Percentiles rank a stretch among this genome's conserved stretches.
Evolutionary conservation across 371 early-diverging fungal species (phyloP).

Genomic region (Batrachochytrium dendrobatidis): DNA sequence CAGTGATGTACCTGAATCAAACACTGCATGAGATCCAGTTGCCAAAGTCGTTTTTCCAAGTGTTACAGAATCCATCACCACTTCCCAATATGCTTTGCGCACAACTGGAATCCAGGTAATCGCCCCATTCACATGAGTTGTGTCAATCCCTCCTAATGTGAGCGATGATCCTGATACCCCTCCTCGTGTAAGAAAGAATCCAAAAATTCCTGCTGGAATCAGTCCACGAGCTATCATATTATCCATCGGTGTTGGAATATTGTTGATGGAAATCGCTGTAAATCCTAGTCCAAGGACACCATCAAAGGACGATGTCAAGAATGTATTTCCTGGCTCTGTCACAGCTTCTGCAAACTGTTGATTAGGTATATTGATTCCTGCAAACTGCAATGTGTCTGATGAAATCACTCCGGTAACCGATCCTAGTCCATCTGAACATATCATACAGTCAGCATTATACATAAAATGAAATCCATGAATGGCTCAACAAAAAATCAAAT

Average conservation of each 20-base stretch:
- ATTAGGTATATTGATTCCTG: neutral
- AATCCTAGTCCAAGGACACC: neutral
- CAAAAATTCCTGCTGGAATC: neutral
- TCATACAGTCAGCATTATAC: too few relatives aligned
- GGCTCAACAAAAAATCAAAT: neutral
- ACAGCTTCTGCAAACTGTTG: neutral
- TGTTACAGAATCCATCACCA: neutral
- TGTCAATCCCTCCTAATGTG: neutral
- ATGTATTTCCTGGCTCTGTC: neutral
- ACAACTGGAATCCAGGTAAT: neutral
- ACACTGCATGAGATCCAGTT: neutral
- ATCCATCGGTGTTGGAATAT: neutral
- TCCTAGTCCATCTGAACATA: neutral
- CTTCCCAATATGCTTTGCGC: neutral
- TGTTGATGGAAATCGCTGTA: neutral
- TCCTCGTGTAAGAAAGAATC: neutral
- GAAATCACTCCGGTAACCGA: neutral
- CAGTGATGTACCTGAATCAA: neutral
- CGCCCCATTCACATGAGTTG: neutral
- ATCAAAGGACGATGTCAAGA: neutral
- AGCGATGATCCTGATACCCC: neutral
- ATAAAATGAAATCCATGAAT: neutral
- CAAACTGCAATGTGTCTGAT: neutral
- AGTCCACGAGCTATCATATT: neutral
- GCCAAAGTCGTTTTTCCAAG: neutral